A percentile compares a stretch with the other conserved stretches of the same genome.
Evolutionary conservation across 768 basidiomycete species (phyloP).

Genomic region (Termitomyces sp.): DNA sequence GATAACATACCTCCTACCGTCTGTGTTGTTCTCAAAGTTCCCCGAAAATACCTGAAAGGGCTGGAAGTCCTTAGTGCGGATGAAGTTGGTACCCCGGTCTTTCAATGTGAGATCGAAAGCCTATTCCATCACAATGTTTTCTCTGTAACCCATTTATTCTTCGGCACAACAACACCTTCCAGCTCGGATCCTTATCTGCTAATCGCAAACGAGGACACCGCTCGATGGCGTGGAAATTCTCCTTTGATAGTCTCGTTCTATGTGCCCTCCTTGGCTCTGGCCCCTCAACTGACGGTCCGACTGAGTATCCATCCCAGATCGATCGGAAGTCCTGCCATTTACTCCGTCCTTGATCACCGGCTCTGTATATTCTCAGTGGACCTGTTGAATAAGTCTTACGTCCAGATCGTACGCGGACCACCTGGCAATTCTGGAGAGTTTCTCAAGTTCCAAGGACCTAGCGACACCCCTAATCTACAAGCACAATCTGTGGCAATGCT

Average conservation of each 20-base stretch:
- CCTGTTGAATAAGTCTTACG: conserved; percentile 21
- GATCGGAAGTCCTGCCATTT: conserved; percentile 1
- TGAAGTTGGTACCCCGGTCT: conserved; percentile 23
- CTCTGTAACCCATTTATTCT: conserved; percentile 25
- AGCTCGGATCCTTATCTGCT: conserved; percentile 3
- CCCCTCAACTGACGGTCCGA: conserved; percentile 14
- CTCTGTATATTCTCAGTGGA: conserved; percentile 22
- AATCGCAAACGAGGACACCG: conserved; percentile 24
- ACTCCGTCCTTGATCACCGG: conserved; percentile 19
- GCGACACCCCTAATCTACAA: neutral
- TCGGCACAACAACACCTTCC: conserved; percentile 20
- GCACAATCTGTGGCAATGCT: neutral
- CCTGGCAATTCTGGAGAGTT: conserved; percentile 17
- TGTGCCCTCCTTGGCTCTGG: conserved; percentile 26
- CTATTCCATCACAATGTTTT: conserved; percentile 24
- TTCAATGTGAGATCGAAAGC: conserved; percentile 28
- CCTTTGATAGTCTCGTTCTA: conserved; percentile 30
- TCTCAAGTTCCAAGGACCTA: conserved; percentile 1
- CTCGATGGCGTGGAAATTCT: conserved; percentile 26
- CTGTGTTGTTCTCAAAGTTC: conserved; percentile 28
- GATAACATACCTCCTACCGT: conserved; percentile 24
- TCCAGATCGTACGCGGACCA: conserved; percentile 25
- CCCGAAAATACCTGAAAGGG: conserved; percentile 22
- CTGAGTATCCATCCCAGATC: conserved; percentile 22
- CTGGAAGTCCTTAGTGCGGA: conserved; percentile 18